Evolutionary conservation across 2,329 filamentous ascomycete genomes (phyloP), one percentile per base, ranked within the genome.

Genomic region (Bipolaris bicolor): DNA sequence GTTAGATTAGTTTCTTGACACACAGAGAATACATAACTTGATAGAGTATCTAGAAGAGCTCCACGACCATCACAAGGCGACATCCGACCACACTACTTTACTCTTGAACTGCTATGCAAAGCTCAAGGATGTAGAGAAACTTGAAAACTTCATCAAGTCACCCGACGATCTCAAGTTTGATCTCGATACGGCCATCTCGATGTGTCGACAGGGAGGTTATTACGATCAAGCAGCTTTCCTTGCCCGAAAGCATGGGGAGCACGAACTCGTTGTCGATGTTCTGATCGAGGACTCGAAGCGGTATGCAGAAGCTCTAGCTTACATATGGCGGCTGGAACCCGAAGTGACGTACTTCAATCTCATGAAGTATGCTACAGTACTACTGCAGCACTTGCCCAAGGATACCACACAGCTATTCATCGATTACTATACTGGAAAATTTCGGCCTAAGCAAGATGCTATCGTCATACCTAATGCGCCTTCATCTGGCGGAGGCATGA

Each of bases 101-200:
- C 82, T 99, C 0, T 80, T 99, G 41, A 99, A 99, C 74, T 99
- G 95, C 77, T 99, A 99, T 73, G 95, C 95, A 0, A 99, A 99
- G 73, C 81, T 98, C 15, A 99, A 99, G 76, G 95, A 99, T 73
- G 94, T 97, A 5, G 90, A 92, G 55, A 99, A 99, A 78, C 83
- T 99, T 6, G 94, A 99, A 71, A 90, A 90, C 22, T 99, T 99
- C 66, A 99, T 99, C 78, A 96, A 96, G 73, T 93, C 92, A 26
- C 93, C 94, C 0, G 92, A 91, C 45, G 93, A 97, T 67, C 84
- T 97, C 40, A 97, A 96, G 70, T 99, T 99, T 70, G 95, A 99
- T 74, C 83, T 98, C 2, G 95, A 99, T 65, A 99, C 95, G 1
- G 95, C 95, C 13, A 99, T 99, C 62, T 87, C 90, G 1, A 97